Percentiles rank a stretch among this genome's conserved stretches.
These are phyloP conservation scores for Botrytis byssoidea DNA, from an alignment of 2,329 filamentous ascomycete species.

Conservation along the genomic window DNA sequence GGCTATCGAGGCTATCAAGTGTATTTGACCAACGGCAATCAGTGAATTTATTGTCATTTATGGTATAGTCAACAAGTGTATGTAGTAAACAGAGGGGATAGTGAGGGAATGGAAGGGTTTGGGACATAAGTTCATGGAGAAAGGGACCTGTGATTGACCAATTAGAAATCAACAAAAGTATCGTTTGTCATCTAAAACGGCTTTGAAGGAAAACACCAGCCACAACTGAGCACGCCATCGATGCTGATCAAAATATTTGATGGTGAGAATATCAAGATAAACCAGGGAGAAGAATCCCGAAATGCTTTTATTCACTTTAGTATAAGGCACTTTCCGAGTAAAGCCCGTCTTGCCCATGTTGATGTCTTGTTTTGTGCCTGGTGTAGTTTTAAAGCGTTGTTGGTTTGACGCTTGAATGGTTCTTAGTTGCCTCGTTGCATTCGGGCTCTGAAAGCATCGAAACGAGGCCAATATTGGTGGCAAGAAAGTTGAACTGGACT, in stretches of 20 bases:
- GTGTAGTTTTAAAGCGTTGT: background rate
- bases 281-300: background rate
- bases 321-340: conserved; percentile 15
- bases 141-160: conserved; percentile 3
- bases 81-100: conserved; percentile 21
- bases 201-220: conserved; percentile 22
- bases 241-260: conserved; percentile 7
- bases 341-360: background rate
- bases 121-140: conserved; percentile 14
- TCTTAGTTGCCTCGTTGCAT: background rate
- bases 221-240: conserved; percentile 21
- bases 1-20: conserved; percentile 20
- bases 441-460: background rate
- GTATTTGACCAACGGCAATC: conserved; percentile 8
- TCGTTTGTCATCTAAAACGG: conserved; percentile 19
- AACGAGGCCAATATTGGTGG: background rate
- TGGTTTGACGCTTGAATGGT: background rate
- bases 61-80: conserved; percentile 19
- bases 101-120: background rate
- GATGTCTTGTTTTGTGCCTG: conserved; percentile 1
- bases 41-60: conserved; percentile 13
- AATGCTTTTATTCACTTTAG: background rate
- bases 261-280: conserved; percentile 15
- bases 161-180: conserved; percentile 6
- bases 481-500: background rate